Evolutionary conservation across 2,329 filamentous ascomycete genomes (phyloP).

Genomic region (Hymenoscyphus fraxineus): DNA sequence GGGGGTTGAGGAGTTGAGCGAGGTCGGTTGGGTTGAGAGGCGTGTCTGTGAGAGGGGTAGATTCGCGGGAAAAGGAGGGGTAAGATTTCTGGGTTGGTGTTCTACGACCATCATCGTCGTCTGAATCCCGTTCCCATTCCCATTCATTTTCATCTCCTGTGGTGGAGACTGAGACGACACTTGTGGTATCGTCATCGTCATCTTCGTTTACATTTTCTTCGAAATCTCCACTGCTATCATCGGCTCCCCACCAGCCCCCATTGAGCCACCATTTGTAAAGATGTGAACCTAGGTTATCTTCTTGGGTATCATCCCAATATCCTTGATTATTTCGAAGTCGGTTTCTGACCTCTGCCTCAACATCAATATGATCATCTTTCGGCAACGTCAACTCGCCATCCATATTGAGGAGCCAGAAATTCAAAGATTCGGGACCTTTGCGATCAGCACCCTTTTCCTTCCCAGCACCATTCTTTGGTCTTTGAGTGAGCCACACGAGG

Average conservation of each 20-base stretch:
- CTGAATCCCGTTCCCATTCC: slow-evolving; percentile 37
- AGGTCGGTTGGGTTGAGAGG: slow-evolving; percentile 66
- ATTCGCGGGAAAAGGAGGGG: slow-evolving; percentile 49
- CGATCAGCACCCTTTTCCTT: slow-evolving; percentile 17
- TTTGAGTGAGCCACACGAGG: slow-evolving; percentile 44
- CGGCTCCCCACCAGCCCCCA: slow-evolving; percentile 80
- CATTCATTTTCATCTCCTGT: slow-evolving; percentile 44
- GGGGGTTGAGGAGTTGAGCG: slow-evolving; percentile 77
- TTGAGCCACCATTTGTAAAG: slow-evolving; percentile 82
- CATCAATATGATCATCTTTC: slow-evolving; percentile 64
- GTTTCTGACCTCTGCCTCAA: slow-evolving; percentile 74
- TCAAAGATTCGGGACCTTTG: slow-evolving; percentile 36
- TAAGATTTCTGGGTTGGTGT: slow-evolving; percentile 68
- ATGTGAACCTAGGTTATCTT: slow-evolving; percentile 66
- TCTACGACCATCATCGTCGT: slow-evolving; percentile 51
- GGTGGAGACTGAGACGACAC: slow-evolving; percentile 61
- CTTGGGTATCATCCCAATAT: slow-evolving; percentile 45
- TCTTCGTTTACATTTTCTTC: slow-evolving; percentile 50
- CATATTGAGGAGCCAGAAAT: slow-evolving; percentile 52
- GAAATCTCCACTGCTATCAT: slow-evolving; percentile 80
- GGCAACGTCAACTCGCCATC: slow-evolving; percentile 54
- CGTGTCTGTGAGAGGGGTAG: slow-evolving; percentile 57
- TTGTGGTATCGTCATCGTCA: slow-evolving; percentile 68
- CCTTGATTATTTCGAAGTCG: slow-evolving; percentile 46
- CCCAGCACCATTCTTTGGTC: slow-evolving; percentile 25